Evolutionary conservation across 768 basidiomycete species (phyloP), one percentile per base, ranked within the genome.

Genomic region (Leccinum olivaceopallidum): DNA sequence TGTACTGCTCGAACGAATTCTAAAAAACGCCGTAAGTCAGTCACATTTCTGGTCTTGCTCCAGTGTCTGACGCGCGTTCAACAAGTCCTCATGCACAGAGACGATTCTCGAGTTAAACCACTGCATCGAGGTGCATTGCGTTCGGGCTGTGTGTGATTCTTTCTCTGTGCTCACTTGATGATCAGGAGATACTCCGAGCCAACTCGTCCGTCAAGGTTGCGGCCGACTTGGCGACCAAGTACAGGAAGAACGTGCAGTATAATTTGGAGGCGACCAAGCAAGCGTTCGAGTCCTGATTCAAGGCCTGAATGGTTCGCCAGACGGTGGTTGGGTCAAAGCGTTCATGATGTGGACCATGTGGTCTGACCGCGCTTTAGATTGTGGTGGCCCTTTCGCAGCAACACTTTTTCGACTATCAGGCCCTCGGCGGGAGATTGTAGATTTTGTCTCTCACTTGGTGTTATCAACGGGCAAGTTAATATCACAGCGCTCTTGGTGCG

Each of bases 171-270:
- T 53, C 14, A 20, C 24, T 20, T 20, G 20, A 39, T 44, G 16
- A 39, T 39, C 69, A 94, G 90, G 90, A 94, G 74, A 89, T 94
- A 67, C 75, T 91, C 47, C 82, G 84, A 16, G 92, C 91, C 7
- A 92, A 94, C 62, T 80, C 84, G 0, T 85, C 85, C 34, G 85
- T 94, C 49, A 87, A 88, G 69, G 87, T 85, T 42, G 90, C 94
- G 0, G 88, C 95, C 3, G 88, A 94, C 71, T 79, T 98, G 18
- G 84, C 90, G 36, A 85, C 85, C 42, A 94, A 94, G 72, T 97
- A 98, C 73, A 82, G 89, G 63, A 88, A 93, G 76, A 98, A 98
- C 76, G 94, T 95, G 56, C 88, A 90, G 71, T 96, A 94, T 72
- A 96, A 95, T 71, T 73, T 97, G 59, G 89, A 92, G 67, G 88